Evolutionary conservation across 2,329 filamentous ascomycete genomes (phyloP), one percentile per base, ranked within the genome.

Genomic region (Hyphodiscus sp.): DNA sequence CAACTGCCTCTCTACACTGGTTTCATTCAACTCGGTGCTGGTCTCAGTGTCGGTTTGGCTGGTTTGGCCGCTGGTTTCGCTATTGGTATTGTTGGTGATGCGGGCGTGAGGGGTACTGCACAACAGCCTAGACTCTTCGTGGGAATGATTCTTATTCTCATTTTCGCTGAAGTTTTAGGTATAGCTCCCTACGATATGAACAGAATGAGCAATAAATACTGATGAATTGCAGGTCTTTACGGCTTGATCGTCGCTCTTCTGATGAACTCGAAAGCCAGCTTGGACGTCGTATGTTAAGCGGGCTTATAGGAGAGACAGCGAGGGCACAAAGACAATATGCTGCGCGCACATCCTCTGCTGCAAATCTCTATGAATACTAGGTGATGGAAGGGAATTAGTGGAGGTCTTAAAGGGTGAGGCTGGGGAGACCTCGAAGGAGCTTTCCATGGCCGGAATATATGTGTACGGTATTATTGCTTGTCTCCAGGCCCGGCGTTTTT

Each of bases 221-320:
- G 57, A 70, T 49, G 11, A 45, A 43, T 20, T 38, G 1, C 23
- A 94, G 89, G 92, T 94, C 89, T 99, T 55, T 99, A 99, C 78
- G 94, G 94, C 73, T 82, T 99, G 69, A 99, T 99, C 73, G 94
- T 99, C 64, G 94, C 94, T 61, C 87, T 99, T 70, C 85, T 99
- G 71, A 99, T 99, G 95, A 99, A 97, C 88, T 95, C 94, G 56
- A 95, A 94, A 79, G 88, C 87, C 41, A 75, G 74, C 56, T 74
- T 83, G 64, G 81, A 85, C 67, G 79, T 78, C 64, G 70, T 63
- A 57, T 91, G 87, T 74, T 83, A 82, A 76, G 57, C 45, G 44
- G 33, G 42, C 45, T 49, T 45, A 23, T 30, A 41, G 50, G 41
- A 49, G 55, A 51, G 57, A 58, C 20, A 9, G 59, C 63, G 63